Evolutionary conservation across 2,329 filamentous ascomycete species (phyloP).

Genomic region (Diaporthe vaccinii): DNA sequence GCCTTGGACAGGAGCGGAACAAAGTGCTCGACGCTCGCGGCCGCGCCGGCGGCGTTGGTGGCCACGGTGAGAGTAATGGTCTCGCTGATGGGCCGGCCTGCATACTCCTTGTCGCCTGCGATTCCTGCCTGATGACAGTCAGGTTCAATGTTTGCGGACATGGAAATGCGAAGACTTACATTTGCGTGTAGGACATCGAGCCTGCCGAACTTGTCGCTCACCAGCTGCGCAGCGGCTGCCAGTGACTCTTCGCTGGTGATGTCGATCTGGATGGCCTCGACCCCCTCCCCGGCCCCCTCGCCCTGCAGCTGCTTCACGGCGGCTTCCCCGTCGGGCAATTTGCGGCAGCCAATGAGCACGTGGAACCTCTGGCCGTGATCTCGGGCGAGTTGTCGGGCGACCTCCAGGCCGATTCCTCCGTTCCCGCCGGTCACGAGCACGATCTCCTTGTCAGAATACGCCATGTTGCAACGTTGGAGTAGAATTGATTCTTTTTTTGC

Average conservation of each 20-base stretch:
- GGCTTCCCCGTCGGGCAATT: background rate
- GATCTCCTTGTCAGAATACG: background rate
- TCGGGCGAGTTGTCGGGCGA: background rate
- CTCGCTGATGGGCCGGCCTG: constrained; percentile 1
- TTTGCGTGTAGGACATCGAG: constrained; percentile 27
- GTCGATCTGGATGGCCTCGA: constrained; percentile 21
- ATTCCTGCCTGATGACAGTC: background rate
- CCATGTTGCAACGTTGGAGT: background rate
- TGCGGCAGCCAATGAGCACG: constrained; percentile 22
- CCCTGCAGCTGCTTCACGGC: background rate
- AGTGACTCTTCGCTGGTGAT: constrained; percentile 22
- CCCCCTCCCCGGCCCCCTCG: background rate
- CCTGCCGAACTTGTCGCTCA: constrained; percentile 7
- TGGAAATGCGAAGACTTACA: background rate
- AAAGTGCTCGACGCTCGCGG: constrained; percentile 22
- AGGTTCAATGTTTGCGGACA: fast-evolving
- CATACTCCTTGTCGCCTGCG: background rate
- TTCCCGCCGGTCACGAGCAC: constrained; percentile 20
- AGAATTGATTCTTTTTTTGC: too few species aligned
- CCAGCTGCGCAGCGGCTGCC: background rate
- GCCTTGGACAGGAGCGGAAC: constrained; percentile 12
- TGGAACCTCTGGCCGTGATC: constrained; percentile 18
- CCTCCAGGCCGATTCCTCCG: constrained; percentile 18
- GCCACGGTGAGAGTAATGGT: constrained; percentile 13
- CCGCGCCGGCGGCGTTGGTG: constrained; percentile 17